Evolutionary conservation across 768 basidiomycete species (phyloP).

Genomic region (Mycena alexandri): DNA sequence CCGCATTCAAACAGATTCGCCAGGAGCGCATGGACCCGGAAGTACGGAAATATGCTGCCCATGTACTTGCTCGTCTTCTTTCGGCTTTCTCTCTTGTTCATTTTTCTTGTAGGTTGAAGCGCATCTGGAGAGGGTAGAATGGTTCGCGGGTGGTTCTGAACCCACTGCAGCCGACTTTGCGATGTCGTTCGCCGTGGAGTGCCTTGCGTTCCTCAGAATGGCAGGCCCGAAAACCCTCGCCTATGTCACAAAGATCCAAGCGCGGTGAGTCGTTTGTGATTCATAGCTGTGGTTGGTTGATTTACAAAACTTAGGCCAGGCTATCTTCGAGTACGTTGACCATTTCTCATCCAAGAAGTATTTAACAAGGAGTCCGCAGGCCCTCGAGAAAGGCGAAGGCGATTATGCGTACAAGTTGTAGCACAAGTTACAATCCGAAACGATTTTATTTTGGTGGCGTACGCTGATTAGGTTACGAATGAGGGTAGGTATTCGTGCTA

Average conservation of each 20-base stretch:
- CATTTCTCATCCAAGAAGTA: neutral
- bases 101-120: constrained; percentile 49
- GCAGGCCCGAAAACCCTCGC: constrained; percentile 51
- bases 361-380: constrained; percentile 6
- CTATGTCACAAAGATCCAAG: constrained; percentile 55
- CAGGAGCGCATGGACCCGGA: constrained; percentile 43
- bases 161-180: constrained; percentile 60
- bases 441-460: constrained; percentile 23
- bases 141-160: constrained; percentile 53
- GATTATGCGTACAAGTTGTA: constrained; percentile 30
- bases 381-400: constrained; percentile 20
- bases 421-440: neutral
- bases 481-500: constrained; percentile 21
- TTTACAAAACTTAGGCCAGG: constrained; percentile 9
- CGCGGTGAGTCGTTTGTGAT: constrained; percentile 40
- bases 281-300: neutral
- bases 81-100: neutral
- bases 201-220: constrained; percentile 31
- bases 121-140: constrained; percentile 46
- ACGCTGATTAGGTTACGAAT: constrained; percentile 26
- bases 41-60: constrained; percentile 40
- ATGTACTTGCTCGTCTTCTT: constrained; percentile 1
- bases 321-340: constrained; percentile 11
- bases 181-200: constrained; percentile 57
- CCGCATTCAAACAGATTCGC: constrained; percentile 45